A percentile compares a stretch with the other conserved stretches of the same genome.
These are phyloP conservation scores for Triticum turgidum DNA, from an alignment of 176 grass and related monocot species.

Conservation along the genomic window DNA sequence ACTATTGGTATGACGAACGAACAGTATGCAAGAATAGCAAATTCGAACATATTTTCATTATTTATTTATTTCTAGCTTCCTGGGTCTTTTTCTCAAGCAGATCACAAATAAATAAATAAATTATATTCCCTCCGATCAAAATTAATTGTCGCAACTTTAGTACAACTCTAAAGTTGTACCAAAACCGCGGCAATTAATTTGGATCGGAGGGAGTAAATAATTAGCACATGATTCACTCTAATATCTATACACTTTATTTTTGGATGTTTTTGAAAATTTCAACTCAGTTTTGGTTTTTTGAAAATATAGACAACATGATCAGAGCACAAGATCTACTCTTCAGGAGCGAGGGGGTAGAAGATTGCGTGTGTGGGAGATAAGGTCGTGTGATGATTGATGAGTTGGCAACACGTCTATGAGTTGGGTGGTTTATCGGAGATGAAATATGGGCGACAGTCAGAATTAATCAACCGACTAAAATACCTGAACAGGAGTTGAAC, in stretches of 20 bases:
- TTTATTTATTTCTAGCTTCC: background rate
- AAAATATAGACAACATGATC: background rate
- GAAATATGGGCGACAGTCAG: too few relatives aligned
- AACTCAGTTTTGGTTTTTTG: background rate
- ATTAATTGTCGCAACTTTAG: too few relatives aligned
- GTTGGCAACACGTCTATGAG: background rate
- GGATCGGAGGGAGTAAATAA: too few relatives aligned
- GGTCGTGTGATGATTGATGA: background rate
- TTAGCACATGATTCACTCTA: background rate
- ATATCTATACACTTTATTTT: background rate
- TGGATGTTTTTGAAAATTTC: background rate
- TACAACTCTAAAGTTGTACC: too few relatives aligned
- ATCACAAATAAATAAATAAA: too few relatives aligned
- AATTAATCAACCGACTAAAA: background rate
- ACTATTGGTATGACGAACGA: too few relatives aligned
- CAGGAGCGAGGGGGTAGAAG: background rate
- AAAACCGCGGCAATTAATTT: too few relatives aligned
- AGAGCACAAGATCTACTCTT: background rate
- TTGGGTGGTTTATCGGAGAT: too few relatives aligned
- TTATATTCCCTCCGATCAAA: too few relatives aligned
- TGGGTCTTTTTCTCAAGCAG: background rate
- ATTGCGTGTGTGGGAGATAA: too few relatives aligned
- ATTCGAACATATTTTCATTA: too few relatives aligned
- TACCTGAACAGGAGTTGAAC: background rate
- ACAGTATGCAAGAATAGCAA: too few relatives aligned